These are phyloP conservation scores for Calonectria naviculata DNA, from an alignment of 2,329 filamentous ascomycete species.

Conservation along the genomic window DNA sequence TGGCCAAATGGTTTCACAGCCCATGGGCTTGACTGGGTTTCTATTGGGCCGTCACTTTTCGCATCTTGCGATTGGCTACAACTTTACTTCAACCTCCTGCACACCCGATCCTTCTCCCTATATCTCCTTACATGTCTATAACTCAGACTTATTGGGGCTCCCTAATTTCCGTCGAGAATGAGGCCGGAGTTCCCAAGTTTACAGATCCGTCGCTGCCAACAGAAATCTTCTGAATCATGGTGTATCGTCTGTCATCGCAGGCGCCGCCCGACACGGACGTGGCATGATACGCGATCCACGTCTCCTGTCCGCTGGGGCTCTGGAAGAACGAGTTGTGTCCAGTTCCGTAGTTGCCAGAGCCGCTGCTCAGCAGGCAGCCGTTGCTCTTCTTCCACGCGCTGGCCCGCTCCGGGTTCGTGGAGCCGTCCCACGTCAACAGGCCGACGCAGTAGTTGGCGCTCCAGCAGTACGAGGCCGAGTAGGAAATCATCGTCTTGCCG, in stretches of 20 bases:
- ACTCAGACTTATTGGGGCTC: slow-evolving; percentile 4
- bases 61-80: background rate
- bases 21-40: background rate
- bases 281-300: slow-evolving; percentile 67
- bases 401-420: slow-evolving; percentile 53
- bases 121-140: background rate
- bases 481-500: slow-evolving; percentile 62
- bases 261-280: slow-evolving; percentile 57
- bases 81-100: background rate
- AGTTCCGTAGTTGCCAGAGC: slow-evolving; percentile 66
- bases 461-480: slow-evolving; percentile 66
- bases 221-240: slow-evolving; percentile 61
- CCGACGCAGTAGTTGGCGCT: slow-evolving; percentile 63
- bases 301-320: slow-evolving; percentile 62
- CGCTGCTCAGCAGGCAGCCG: slow-evolving; percentile 60
- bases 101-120: background rate
- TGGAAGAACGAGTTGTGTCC: slow-evolving; percentile 68
- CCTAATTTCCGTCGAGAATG: background rate
- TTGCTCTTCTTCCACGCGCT: slow-evolving; percentile 60
- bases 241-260: slow-evolving; percentile 63
- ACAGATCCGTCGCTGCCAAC: slow-evolving; percentile 60
- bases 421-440: slow-evolving; percentile 62
- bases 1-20: background rate
- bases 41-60: slow-evolving; percentile 2
- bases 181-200: slow-evolving; percentile 54